Evolutionary conservation across 192 early-diverging fungal species (phyloP).

Genomic region (Umbelopsis ramanniana): DNA sequence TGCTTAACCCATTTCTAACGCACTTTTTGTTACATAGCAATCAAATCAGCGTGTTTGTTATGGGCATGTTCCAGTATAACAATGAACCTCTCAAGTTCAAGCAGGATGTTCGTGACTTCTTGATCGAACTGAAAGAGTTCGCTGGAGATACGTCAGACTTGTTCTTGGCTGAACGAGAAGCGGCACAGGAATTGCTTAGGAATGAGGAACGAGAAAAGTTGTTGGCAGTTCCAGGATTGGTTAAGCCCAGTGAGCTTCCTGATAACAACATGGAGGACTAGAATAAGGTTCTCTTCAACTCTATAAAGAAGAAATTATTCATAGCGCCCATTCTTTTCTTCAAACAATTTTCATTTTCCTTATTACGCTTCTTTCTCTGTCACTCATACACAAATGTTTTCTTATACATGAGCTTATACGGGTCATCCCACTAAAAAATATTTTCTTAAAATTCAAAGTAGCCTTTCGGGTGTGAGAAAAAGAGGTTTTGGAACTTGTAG

Average conservation of each 20-base stretch:
- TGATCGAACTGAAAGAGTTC: conserved; percentile 95
- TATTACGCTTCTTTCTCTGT: conserved; percentile 4
- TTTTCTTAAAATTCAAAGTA: too few species aligned
- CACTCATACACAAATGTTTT: conserved; percentile 7
- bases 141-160: conserved; percentile 83
- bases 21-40: conserved; percentile 47
- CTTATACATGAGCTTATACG: conserved; percentile 18
- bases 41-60: conserved; percentile 87
- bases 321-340: not conserved
- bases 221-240: conserved; percentile 91
- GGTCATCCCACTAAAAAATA: too few species aligned
- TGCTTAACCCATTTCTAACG: not conserved
- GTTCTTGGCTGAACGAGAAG: conserved; percentile 91
- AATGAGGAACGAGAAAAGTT: conserved; percentile 83
- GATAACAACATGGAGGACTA: conserved; percentile 57
- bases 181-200: conserved; percentile 75
- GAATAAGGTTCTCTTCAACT: not conserved
- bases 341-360: not conserved
- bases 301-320: not conserved
- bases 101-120: conserved; percentile 93
- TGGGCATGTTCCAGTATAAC: conserved; percentile 85
- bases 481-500: too few species aligned
- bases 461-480: too few species aligned
- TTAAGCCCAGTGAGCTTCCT: conserved; percentile 89
- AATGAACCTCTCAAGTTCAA: conserved; percentile 87